Evolutionary conservation across 208 protist genomes (phyloP).

Genomic region (Entamoeba invadens): DNA sequence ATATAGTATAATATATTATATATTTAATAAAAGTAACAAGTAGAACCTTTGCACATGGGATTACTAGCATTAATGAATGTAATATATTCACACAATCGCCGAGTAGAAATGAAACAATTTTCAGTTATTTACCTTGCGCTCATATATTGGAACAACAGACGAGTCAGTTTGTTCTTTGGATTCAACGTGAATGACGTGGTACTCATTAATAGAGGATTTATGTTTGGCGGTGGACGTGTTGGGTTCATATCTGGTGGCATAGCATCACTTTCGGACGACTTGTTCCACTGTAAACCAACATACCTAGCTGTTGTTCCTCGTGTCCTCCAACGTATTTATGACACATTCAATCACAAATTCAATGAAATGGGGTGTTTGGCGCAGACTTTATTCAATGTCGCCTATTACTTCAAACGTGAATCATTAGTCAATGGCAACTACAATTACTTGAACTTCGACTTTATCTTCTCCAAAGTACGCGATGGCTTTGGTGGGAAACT

Average conservation of each 20-base stretch:
- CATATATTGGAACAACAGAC: not conserved
- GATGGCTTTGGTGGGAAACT: not conserved
- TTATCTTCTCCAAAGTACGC: not conserved
- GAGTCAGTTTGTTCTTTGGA: too few species aligned
- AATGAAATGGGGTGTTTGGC: not conserved
- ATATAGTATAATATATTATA: too few species aligned
- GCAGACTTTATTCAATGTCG: not conserved
- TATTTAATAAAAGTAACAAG: too few species aligned
- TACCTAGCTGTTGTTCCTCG: not conserved
- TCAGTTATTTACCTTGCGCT: not conserved
- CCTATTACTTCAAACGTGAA: not conserved
- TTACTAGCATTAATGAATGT: not conserved
- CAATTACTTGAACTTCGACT: not conserved
- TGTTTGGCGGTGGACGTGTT: not conserved
- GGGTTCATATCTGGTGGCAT: not conserved
- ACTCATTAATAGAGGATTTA: too few species aligned
- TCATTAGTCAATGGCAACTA: not conserved
- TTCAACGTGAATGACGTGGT: too few species aligned
- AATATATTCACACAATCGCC: not conserved
- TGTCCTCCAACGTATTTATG: not conserved
- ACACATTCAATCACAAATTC: not conserved
- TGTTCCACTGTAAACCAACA: not conserved
- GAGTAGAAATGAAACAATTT: not conserved
- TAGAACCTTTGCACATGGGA: not conserved
- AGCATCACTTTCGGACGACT: not conserved